phyloP scores from a whole-genome alignment of 345 rosid genomes.

The thale cress (Arabidopsis thaliana) region DNA sequence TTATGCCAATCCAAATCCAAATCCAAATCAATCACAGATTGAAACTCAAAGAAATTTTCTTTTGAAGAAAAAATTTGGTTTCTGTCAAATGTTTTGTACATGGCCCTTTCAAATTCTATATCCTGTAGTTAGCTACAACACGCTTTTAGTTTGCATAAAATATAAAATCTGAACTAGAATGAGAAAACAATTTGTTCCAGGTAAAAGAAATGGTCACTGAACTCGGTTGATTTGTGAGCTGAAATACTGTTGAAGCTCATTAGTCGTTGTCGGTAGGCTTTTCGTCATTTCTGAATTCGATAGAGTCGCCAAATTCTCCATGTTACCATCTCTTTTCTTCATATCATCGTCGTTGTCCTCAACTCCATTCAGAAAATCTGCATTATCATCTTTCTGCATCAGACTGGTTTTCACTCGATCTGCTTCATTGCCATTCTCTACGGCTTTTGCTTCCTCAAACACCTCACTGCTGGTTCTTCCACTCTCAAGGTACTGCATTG shows the following conservation, averaged over 20 bases:
- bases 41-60: background rate
- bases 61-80: slow-evolving; percentile 3
- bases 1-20: background rate
- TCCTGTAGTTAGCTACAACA: slow-evolving; percentile 18
- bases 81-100: slow-evolving; percentile 26
- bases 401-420: slow-evolving; percentile 7
- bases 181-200: background rate
- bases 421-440: slow-evolving; percentile 17
- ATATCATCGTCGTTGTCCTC: background rate
- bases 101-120: slow-evolving; percentile 20
- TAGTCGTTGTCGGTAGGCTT: slow-evolving; percentile 35
- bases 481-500: background rate
- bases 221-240: slow-evolving; percentile 6
- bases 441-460: slow-evolving; percentile 8
- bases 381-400: slow-evolving; percentile 22
- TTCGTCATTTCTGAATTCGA: slow-evolving; percentile 47
- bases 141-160: slow-evolving; percentile 28
- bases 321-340: slow-evolving; percentile 16
- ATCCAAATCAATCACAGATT: background rate
- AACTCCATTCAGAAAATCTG: slow-evolving; percentile 2
- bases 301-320: slow-evolving; percentile 43
- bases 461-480: slow-evolving; percentile 11
- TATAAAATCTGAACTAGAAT: slow-evolving; percentile 9
- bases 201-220: background rate
- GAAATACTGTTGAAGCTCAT: slow-evolving; percentile 52